A percentile compares a stretch with the other conserved stretches of the same genome.
Evolutionary conservation across 228 moss, liverwort and hornwort genomes (phyloP).

Genomic region (Sphagnum fallax): DNA sequence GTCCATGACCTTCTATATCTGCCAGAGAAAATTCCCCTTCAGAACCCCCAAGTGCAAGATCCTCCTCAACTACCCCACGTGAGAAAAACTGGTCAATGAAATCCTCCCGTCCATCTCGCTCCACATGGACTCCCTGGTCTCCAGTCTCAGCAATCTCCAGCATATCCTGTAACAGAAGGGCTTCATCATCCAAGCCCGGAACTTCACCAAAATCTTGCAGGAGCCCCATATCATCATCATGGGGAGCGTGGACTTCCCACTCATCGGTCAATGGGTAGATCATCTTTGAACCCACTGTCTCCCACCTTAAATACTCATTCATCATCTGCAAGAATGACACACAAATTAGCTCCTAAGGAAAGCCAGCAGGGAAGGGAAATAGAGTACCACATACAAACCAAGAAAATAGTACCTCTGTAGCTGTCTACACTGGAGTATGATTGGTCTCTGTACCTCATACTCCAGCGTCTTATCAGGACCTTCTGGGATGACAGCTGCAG

Average conservation of each 20-base stretch:
- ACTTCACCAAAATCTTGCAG: not conserved
- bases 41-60: not conserved
- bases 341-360: no score
- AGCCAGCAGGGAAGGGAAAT: no score
- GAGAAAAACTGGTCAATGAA: constrained; percentile 14
- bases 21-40: not conserved
- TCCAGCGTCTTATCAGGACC: not conserved
- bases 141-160: not conserved
- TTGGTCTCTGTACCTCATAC: not conserved
- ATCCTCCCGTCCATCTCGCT: constrained; percentile 16
- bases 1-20: not conserved
- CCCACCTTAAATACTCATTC: no score
- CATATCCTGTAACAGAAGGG: not conserved
- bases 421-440: no score
- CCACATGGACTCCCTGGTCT: constrained; percentile 1
- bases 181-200: not conserved
- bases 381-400: no score
- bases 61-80: not conserved
- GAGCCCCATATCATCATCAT: not conserved
- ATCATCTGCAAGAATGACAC: no score
- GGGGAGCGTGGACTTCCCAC: no score
- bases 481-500: not conserved
- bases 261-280: not conserved
- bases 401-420: no score
- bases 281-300: not conserved